A percentile compares a stretch with the other conserved stretches of the same genome.
Evolutionary conservation across 116 monocot genomes (phyloP).

Genomic region (Dioscorea cayenensis): DNA sequence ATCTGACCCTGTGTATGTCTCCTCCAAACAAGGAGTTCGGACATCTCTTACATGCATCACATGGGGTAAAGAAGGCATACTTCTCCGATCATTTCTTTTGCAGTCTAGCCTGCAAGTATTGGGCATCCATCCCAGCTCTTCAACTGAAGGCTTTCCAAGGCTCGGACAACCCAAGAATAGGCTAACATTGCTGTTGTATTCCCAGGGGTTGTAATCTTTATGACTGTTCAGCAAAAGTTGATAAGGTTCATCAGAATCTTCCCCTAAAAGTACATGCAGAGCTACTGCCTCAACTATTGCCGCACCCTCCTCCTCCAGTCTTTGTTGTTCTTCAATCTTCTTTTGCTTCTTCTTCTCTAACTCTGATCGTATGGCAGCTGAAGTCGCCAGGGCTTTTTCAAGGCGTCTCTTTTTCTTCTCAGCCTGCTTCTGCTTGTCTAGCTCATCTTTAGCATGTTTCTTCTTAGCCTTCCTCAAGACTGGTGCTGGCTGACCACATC

Average conservation of each 20-base stretch:
- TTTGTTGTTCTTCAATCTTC: conserved; percentile 77
- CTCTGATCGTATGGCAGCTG: conserved; percentile 84
- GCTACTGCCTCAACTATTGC: conserved; percentile 90
- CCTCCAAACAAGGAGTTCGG: conserved; percentile 26
- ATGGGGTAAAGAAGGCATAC: conserved; percentile 21
- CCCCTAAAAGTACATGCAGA: conserved; percentile 83
- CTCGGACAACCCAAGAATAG: conserved; percentile 32
- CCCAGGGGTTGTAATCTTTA: conserved; percentile 15
- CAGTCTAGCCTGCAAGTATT: conserved; percentile 19
- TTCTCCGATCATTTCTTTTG: conserved; percentile 27
- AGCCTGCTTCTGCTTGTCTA: conserved; percentile 82
- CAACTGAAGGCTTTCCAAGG: conserved; percentile 23
- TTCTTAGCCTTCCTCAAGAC: conserved; percentile 67
- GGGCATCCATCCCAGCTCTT: conserved; percentile 18
- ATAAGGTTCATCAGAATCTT: conserved; percentile 57
- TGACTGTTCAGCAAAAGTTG: conserved; percentile 19
- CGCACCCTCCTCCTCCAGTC: conserved; percentile 83
- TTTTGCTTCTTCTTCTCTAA: conserved; percentile 94
- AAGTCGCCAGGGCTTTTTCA: conserved; percentile 91
- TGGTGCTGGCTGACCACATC: conserved; percentile 23
- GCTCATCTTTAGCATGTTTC: conserved; percentile 70
- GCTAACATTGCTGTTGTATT: conserved; percentile 18
- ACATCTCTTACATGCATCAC: conserved; percentile 13
- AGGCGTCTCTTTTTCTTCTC: conserved; percentile 89
- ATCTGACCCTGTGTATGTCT: conserved; percentile 19